Evolutionary conservation across 2,329 filamentous ascomycete species (phyloP).

Genomic region (Nemania diffusa): DNA sequence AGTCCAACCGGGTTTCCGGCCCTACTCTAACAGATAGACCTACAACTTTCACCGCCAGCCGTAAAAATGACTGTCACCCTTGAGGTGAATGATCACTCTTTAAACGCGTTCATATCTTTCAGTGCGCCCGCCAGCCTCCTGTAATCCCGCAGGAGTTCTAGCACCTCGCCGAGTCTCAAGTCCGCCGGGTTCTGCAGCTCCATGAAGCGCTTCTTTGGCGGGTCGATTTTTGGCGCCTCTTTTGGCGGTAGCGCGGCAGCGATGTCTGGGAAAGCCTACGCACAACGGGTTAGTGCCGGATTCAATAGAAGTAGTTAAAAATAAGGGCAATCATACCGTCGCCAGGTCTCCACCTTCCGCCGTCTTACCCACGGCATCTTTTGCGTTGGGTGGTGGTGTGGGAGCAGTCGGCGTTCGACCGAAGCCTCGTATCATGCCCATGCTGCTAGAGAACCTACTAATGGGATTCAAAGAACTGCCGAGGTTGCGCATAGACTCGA

Average conservation of each 20-base stretch:
- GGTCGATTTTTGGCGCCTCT: conserved; percentile 65
- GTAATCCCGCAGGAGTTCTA: conserved; percentile 78
- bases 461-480: conserved; percentile 86
- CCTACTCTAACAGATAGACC: conserved; percentile 5
- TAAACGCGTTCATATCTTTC: conserved; percentile 70
- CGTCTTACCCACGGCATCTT: conserved; percentile 48
- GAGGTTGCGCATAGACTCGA: conserved; percentile 84
- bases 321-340: conserved; percentile 57
- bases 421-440: conserved; percentile 80
- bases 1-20: not conserved
- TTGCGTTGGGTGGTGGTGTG: conserved; percentile 52
- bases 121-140: conserved; percentile 74
- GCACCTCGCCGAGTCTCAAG: conserved; percentile 76
- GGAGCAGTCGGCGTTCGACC: conserved; percentile 65
- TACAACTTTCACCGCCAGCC: not conserved
- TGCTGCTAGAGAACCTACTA: conserved; percentile 75
- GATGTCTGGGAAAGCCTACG: conserved; percentile 70
- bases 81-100: conserved; percentile 46
- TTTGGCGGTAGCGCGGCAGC: conserved; percentile 66
- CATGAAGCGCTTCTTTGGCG: conserved; percentile 78
- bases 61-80: not conserved
- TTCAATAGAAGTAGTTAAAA: conserved; percentile 3
- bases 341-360: conserved; percentile 66
- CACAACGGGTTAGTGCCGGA: conserved; percentile 8
- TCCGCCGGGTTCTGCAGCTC: conserved; percentile 76